phyloP scores from a whole-genome alignment of 768 basidiomycete genomes.

The Tylopilus cervinicoccineus region DNA sequence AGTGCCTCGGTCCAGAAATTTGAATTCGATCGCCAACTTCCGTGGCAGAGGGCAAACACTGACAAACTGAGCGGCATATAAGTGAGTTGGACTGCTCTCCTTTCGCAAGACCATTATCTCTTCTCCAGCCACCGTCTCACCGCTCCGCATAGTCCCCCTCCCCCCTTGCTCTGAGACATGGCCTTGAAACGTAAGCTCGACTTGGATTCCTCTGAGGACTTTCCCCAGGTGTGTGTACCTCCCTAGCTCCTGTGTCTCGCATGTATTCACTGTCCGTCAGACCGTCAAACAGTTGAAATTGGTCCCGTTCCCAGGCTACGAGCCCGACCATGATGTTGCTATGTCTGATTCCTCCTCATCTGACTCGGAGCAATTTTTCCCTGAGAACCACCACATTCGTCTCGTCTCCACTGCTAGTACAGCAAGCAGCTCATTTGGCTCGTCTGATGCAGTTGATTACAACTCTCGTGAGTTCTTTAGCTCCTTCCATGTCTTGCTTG shows the following conservation, averaged over 20 bases:
- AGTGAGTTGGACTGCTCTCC: constrained; percentile 19
- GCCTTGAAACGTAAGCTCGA: constrained; percentile 75
- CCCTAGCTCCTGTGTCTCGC: constrained; percentile 13
- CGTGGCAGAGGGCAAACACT: constrained; percentile 26
- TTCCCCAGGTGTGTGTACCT: constrained; percentile 40
- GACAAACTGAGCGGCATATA: constrained; percentile 27
- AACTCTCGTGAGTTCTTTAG: constrained; percentile 43
- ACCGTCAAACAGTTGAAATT: constrained; percentile 69
- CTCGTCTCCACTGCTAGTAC: constrained; percentile 64
- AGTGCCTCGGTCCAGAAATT: constrained; percentile 14
- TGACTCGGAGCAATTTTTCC: constrained; percentile 57
- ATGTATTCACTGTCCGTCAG: constrained; percentile 30
- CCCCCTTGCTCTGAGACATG: constrained; percentile 39
- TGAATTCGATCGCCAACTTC: constrained; percentile 20
- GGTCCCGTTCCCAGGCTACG: constrained; percentile 67
- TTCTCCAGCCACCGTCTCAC: constrained; percentile 2
- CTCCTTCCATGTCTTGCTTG: not conserved
- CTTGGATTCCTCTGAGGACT: constrained; percentile 50
- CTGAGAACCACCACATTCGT: constrained; percentile 53
- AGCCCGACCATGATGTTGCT: constrained; percentile 58
- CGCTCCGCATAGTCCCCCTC: constrained; percentile 7
- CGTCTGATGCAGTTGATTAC: constrained; percentile 43
- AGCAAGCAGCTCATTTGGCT: constrained; percentile 43
- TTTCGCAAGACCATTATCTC: constrained; percentile 24
- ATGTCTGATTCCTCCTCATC: constrained; percentile 58